phyloP scores from a whole-genome alignment of 352 stramenopile species.

The Pythium rishiriense region DNA sequence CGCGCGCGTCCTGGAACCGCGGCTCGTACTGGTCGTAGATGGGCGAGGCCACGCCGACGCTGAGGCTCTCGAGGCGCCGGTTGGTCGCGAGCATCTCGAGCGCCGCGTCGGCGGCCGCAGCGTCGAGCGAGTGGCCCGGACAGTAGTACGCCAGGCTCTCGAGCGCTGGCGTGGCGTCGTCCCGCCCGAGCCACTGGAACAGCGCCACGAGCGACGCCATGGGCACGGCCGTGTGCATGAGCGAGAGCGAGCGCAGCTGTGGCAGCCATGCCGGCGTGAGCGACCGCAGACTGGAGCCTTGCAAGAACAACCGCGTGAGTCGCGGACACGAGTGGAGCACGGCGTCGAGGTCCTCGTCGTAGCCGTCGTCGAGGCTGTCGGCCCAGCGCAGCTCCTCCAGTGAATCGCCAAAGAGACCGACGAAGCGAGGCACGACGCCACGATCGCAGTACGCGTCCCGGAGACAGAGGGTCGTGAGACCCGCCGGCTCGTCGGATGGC shows the following conservation, averaged over 20 bases:
- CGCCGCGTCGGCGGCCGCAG: not conserved
- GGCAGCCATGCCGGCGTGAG: not conserved
- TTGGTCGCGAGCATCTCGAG: constrained; percentile 8
- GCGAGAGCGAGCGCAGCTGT: constrained; percentile 6
- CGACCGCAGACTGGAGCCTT: constrained; percentile 2
- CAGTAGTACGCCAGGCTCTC: constrained; percentile 13
- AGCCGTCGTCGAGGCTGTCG: constrained; percentile 4
- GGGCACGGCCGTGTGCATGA: constrained; percentile 6
- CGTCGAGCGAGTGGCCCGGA: constrained; percentile 7
- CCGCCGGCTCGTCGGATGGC: not conserved
- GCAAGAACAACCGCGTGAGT: constrained; percentile 7
- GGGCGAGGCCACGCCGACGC: not conserved
- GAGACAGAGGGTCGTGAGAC: not conserved
- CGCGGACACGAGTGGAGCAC: not conserved
- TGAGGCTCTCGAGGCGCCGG: constrained; percentile 8
- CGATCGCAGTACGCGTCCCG: constrained; percentile 10
- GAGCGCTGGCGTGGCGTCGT: not conserved
- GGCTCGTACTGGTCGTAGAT: constrained; percentile 9
- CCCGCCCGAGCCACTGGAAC: constrained; percentile 3
- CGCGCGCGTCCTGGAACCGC: constrained; percentile 14
- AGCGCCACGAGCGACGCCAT: constrained; percentile 1
- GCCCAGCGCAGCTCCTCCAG: constrained; percentile 8
- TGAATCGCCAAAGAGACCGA: constrained; percentile 4
- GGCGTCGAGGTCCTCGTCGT: not conserved
- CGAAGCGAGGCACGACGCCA: not conserved